phyloP scores from a whole-genome alignment of 352 stramenopile species.

The Globisporangium orthogonon region DNA sequence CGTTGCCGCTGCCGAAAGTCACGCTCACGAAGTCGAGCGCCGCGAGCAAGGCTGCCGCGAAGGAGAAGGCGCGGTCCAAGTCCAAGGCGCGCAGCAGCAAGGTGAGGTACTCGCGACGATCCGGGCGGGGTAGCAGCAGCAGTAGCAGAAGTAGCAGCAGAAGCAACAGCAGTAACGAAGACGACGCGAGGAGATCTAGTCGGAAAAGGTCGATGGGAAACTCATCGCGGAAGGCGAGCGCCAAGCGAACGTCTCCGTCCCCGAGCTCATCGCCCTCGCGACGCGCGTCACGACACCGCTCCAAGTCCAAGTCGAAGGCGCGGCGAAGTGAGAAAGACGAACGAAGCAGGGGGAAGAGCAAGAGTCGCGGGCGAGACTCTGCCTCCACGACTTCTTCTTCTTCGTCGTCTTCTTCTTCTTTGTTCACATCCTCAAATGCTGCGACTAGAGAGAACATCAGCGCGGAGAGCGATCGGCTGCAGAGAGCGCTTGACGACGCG shows the following conservation, averaged over 20 bases:
- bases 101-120: slow-evolving; percentile 4
- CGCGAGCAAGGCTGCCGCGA: slow-evolving; percentile 8
- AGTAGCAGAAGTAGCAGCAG: not conserved
- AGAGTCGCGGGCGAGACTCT: slow-evolving; percentile 1
- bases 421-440: not conserved
- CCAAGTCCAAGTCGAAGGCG: slow-evolving; percentile 6
- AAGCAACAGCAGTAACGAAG: not conserved
- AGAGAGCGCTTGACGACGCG: slow-evolving; percentile 34
- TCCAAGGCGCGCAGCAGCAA: slow-evolving; percentile 19
- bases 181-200: not conserved
- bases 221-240: slow-evolving; percentile 12
- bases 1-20: slow-evolving; percentile 7
- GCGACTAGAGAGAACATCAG: slow-evolving; percentile 30
- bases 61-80: slow-evolving; percentile 34
- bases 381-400: not conserved
- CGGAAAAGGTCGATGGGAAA: slow-evolving; percentile 7
- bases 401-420: not conserved
- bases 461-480: slow-evolving; percentile 32
- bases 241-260: slow-evolving; percentile 18
- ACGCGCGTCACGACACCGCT: not conserved
- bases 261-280: slow-evolving; percentile 1
- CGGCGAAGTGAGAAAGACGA: slow-evolving; percentile 16
- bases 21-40: slow-evolving; percentile 2
- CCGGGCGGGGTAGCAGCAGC: not conserved
- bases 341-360: slow-evolving; percentile 16